Percentiles rank a stretch among this genome's conserved stretches.
Evolutionary conservation across 495 filamentous ascomycete species (phyloP).

Genomic region (Aspergillus sclerotiicarbonarius): DNA sequence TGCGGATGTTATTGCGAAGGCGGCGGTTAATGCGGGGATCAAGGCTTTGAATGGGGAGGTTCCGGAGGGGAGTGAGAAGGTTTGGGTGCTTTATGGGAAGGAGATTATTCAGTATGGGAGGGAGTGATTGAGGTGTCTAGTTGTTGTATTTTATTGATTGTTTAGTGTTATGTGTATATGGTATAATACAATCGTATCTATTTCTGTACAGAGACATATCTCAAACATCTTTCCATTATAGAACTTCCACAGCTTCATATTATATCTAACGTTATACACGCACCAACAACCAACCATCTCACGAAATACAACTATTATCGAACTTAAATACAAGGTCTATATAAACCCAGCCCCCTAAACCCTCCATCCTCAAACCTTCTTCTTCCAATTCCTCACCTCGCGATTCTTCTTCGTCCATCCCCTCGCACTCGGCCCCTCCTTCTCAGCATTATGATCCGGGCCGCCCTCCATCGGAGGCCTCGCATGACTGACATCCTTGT

Average conservation of each 20-base stretch:
- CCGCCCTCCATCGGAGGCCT: slow-evolving; percentile 47
- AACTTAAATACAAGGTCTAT: not conserved
- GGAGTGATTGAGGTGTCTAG: slow-evolving; percentile 8
- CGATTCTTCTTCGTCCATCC: slow-evolving; percentile 47
- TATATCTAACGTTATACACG: not conserved
- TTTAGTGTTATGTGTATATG: slow-evolving; percentile 1
- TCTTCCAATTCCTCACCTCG: slow-evolving; percentile 20
- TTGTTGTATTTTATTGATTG: not conserved
- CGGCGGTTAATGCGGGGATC: slow-evolving; percentile 58
- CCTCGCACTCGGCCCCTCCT: slow-evolving; percentile 42
- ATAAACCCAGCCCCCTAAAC: not conserved
- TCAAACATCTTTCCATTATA: too few relatives aligned
- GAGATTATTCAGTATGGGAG: slow-evolving; percentile 39
- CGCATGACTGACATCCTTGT: slow-evolving; percentile 55
- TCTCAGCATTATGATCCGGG: slow-evolving; percentile 40
- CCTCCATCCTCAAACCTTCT: not conserved
- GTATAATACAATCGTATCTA: too few relatives aligned
- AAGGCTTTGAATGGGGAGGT: slow-evolving; percentile 48
- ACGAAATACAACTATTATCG: not conserved
- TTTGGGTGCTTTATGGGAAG: slow-evolving; percentile 37
- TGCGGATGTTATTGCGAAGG: slow-evolving; percentile 67
- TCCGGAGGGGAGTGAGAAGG: slow-evolving; percentile 43
- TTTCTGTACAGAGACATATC: too few relatives aligned
- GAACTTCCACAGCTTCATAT: too few relatives aligned
- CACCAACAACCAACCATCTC: not conserved